Evolutionary conservation across 2,329 filamentous ascomycete genomes (phyloP).

Genomic region (Epichloe bromicola): DNA sequence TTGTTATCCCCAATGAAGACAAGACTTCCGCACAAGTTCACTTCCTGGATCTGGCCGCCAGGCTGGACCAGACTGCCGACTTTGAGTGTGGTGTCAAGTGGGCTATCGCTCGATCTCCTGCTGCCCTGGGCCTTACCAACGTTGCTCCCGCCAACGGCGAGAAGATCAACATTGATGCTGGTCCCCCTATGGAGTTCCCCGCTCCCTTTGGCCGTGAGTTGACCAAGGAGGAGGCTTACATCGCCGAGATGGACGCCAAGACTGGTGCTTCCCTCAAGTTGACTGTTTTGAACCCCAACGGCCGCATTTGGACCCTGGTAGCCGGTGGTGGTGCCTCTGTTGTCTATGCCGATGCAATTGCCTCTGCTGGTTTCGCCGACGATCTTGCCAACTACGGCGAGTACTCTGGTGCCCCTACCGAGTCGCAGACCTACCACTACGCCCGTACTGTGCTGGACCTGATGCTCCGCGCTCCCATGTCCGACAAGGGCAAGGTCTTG

Average conservation of each 20-base stretch:
- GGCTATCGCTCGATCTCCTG: constrained; percentile 86
- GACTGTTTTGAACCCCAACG: constrained; percentile 82
- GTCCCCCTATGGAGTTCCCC: constrained; percentile 97
- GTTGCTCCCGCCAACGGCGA: constrained; percentile 47
- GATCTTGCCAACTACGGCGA: constrained; percentile 99
- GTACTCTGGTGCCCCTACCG: constrained; percentile 96
- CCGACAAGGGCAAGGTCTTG: constrained; percentile 88
- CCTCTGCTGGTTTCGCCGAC: constrained; percentile 84
- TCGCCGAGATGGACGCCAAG: constrained; percentile 97
- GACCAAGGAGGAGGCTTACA: constrained; percentile 98
- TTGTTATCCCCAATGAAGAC: constrained; percentile 89
- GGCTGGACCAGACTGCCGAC: constrained; percentile 97
- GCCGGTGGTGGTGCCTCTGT: constrained; percentile 99
- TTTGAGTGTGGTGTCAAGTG: constrained; percentile 99
- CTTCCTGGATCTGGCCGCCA: constrained; percentile 97
- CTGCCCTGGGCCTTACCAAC: constrained; percentile 71
- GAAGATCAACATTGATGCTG: constrained; percentile 88
- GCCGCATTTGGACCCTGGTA: constrained; percentile 95
- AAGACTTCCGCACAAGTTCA: constrained; percentile 87
- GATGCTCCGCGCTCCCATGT: constrained; percentile 81
- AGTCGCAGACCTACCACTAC: constrained; percentile 99
- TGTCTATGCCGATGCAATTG: constrained; percentile 97
- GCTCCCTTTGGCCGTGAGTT: constrained; percentile 97
- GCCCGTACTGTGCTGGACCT: constrained; percentile 92
- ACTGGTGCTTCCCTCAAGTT: constrained; percentile 98